Evolutionary conservation across 768 basidiomycete genomes (phyloP).

Genomic region (Mycena maculata): DNA sequence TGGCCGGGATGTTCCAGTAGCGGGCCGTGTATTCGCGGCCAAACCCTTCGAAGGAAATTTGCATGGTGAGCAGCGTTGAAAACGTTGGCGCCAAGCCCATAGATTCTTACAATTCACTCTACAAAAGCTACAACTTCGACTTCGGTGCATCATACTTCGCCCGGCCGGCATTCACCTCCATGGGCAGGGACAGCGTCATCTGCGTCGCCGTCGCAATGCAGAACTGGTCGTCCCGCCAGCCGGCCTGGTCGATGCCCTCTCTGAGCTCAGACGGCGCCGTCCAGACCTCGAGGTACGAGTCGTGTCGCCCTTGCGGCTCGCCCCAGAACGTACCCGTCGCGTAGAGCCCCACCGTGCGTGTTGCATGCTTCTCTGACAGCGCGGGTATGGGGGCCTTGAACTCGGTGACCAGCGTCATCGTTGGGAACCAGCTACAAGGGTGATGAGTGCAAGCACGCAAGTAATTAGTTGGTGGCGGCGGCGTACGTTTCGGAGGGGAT

Average conservation of each 20-base stretch:
- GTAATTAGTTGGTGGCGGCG: not conserved
- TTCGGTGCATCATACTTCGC: slow-evolving; percentile 22
- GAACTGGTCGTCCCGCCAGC: slow-evolving; percentile 73
- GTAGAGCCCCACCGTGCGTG: slow-evolving; percentile 69
- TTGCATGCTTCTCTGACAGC: slow-evolving; percentile 52
- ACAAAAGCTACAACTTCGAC: slow-evolving; percentile 10
- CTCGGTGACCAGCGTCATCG: slow-evolving; percentile 68
- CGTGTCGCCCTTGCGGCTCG: slow-evolving; percentile 67
- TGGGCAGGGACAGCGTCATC: slow-evolving; percentile 64
- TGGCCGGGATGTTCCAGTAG: too few species aligned
- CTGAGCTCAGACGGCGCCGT: slow-evolving; percentile 69
- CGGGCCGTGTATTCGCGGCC: too few species aligned
- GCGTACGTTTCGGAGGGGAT: slow-evolving; percentile 33
- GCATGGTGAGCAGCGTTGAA: too few species aligned
- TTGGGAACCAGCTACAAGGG: slow-evolving; percentile 69
- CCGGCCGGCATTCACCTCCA: slow-evolving; percentile 48
- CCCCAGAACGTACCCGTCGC: slow-evolving; percentile 63
- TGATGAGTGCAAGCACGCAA: not conserved
- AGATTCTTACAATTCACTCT: too few species aligned
- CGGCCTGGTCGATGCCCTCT: slow-evolving; percentile 51
- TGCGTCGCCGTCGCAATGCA: slow-evolving; percentile 73
- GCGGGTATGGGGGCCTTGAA: slow-evolving; percentile 71
- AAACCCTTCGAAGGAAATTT: too few species aligned
- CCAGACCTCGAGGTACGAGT: slow-evolving; percentile 72
- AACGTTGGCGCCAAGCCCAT: too few species aligned